Base-by-base conservation (phyloP, 1,284 basidiomycete species). In the Exobasidium rhododendri region DNA sequence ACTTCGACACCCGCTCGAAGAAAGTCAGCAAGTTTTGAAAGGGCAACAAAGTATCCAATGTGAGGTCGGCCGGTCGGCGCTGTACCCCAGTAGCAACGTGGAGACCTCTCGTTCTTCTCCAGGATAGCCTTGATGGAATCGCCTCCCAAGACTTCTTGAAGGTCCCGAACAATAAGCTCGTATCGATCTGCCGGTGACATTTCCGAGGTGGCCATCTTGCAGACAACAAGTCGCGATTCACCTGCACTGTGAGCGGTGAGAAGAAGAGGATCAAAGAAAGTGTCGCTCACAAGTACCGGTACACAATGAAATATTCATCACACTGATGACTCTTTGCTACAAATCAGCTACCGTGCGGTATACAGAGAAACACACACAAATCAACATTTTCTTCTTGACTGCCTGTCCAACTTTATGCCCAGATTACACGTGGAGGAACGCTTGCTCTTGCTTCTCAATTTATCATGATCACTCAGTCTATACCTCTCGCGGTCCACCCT, bases 21-120 rank as follows among this genome's bases (percentile, higher is more conserved):
- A 81, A 98, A 98, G 83, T 98, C 96, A 40, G 94, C 93, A 43
- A 97, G 92, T 84, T 99, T 99, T 54, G 88, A 89, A 62, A 98
- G 83, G 2, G 96, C 88, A 0, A 96, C 94, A 79, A 97, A 93
- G 84, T 99, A 99, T 11, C 92, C 96, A 65, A 98, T 89, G 77
- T 98, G 94, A 6, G 77, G 94, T 82, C 92, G 83, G 68, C 94
- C 94, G 2, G 94, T 98, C 1, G 93, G 87, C 14, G 94, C 93
- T 26, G 91, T 89, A 54, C 94, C 94, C 94, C 76, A 73, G 69
- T 71, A 73, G 56, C 53, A 61, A 14, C 57, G 62, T 63, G 64
- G 65, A 0, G 74, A 69, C 3, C 73, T 61, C 44, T 78, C 73
- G 32, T 70, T 62, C 35, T 96, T 90, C 11, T 86, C 84, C 45